These are phyloP conservation scores for Chernovozyma sophiae-reginae DNA, from an alignment of 1,139 yeast genomes.

Conservation along the genomic window DNA sequence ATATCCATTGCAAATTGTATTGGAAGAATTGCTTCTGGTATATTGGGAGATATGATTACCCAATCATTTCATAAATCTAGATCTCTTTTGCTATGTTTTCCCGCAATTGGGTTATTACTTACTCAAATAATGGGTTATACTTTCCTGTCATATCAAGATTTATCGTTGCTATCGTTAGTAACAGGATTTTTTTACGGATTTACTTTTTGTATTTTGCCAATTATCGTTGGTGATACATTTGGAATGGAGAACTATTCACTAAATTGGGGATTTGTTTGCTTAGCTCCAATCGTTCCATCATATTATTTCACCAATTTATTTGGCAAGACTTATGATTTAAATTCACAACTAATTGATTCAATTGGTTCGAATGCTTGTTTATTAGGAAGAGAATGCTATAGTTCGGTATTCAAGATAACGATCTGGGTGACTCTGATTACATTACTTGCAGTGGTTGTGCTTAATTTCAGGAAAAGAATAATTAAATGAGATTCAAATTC, in stretches of 20 bases:
- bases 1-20: conserved; percentile 51
- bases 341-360: conserved; percentile 19
- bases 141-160: conserved; percentile 21
- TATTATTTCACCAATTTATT: conserved; percentile 47
- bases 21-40: conserved; percentile 51
- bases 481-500: not conserved
- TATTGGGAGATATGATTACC: conserved; percentile 47
- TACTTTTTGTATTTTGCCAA: conserved; percentile 53
- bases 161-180: conserved; percentile 38
- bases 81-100: conserved; percentile 43
- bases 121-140: conserved; percentile 41
- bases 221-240: conserved; percentile 54
- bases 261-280: conserved; percentile 55
- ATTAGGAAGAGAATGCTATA: conserved; percentile 42
- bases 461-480: not conserved
- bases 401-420: conserved; percentile 36
- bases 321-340: conserved; percentile 49
- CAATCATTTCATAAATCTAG: conserved; percentile 42
- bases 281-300: conserved; percentile 53
- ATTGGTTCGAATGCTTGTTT: conserved; percentile 25
- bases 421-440: conserved; percentile 24
- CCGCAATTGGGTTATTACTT: conserved; percentile 35
- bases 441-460: conserved; percentile 9
- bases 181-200: conserved; percentile 58
- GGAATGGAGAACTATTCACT: conserved; percentile 52